Base-by-base conservation (phyloP, 2,329 filamentous ascomycete species). In the Aspergillus sclerotialis region DNA sequence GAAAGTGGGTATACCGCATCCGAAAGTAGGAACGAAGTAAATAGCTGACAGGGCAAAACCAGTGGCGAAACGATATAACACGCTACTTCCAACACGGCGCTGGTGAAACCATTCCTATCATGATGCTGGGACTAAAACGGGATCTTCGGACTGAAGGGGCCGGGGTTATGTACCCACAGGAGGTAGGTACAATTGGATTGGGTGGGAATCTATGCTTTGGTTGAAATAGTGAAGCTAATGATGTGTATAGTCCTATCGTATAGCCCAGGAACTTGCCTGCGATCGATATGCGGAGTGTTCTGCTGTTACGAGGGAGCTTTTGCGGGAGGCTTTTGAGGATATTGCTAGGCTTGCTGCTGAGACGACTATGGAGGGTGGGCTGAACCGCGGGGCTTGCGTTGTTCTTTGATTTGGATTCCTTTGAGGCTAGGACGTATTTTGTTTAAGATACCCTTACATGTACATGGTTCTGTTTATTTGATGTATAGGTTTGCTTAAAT, bases 261-360 rank as follows among this genome's bases (percentile, higher is more conserved):
- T 75, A 5, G 75, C 76, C 11, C 74, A 77, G 45, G 70, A 75
- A 45, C 70, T 80, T 58, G 63, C 74, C 15, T 76, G 71, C 52
- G 76, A 80, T 61, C 62, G 67, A 23, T 80, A 80, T 55, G 76
- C 74, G 3, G 76, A 80, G 49, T 80, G 76, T 44, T 78, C 73
- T 40, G 75, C 76, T 26, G 24, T 73, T 25, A 80, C 76, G 5
- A 76, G 76, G 3, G 72, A 79, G 56, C 56, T 80, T 25, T 72
- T 77, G 43, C 60, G 61, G 19, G 70, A 80, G 53, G 73, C 75
- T 0, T 67, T 80, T 38, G 75, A 80, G 48, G 76, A 80, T 52
- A 63, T 80, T 13, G 73, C 74, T 7, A 68, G 60, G 49, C 70
- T 73, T 18, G 72, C 73, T 4, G 76, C 69, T n/a, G 71, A 67